Evolutionary conservation across 1,284 basidiomycete species (phyloP).

Genomic region (Trichosporon asahii): DNA sequence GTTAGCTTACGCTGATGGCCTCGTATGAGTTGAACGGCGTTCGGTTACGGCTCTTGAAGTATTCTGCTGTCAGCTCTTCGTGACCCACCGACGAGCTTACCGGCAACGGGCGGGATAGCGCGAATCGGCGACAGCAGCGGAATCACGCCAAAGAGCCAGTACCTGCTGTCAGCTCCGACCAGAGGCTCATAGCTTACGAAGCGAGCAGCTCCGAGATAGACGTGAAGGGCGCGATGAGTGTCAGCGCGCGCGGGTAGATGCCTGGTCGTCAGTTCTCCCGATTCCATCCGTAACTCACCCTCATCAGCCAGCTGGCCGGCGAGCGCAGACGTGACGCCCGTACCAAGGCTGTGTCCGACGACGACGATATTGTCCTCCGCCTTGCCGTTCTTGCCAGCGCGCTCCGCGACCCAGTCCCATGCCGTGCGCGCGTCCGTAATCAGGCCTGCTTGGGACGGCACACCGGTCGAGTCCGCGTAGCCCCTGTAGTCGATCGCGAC

Average conservation of each 20-base stretch:
- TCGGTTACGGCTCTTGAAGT: conserved; percentile 28
- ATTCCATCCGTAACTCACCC: conserved; percentile 28
- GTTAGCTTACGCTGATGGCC: conserved; percentile 33
- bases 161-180: conserved; percentile 24
- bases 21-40: conserved; percentile 37
- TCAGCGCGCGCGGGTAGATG: conserved; percentile 36
- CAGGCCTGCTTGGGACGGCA: conserved; percentile 71
- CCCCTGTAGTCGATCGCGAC: conserved; percentile 88
- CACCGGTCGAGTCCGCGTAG: conserved; percentile 79
- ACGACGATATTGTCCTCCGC: conserved; percentile 40
- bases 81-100: too few species aligned
- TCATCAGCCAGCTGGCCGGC: conserved; percentile 37
- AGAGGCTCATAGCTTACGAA: conserved; percentile 25
- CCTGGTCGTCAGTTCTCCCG: conserved; percentile 23
- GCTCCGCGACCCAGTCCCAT: conserved; percentile 68
- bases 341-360: conserved; percentile 78
- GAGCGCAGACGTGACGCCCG: conserved; percentile 66
- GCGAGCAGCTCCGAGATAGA: conserved; percentile 40
- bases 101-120: conserved; percentile 27
- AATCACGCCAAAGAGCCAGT: conserved; percentile 38
- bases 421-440: conserved; percentile 71
- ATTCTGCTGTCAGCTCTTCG: conserved; percentile 32
- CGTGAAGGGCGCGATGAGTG: conserved; percentile 47
- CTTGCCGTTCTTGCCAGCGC: conserved; percentile 13
- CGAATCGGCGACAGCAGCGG: conserved; percentile 40